Conservation (phyloP, 768 basidiomycete genomes). For the Daedaleopsis sinensis region DNA sequence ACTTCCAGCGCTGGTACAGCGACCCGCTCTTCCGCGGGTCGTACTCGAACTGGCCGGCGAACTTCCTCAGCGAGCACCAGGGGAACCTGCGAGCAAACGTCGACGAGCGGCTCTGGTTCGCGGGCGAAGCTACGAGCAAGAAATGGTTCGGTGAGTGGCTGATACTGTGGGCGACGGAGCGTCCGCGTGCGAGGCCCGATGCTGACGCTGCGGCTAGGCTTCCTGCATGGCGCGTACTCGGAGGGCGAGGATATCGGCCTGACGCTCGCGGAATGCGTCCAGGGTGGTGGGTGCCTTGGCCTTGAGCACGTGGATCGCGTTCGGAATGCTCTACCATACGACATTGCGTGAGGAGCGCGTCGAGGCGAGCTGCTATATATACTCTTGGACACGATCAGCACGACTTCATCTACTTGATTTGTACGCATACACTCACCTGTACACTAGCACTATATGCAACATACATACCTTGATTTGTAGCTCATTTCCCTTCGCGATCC, state of each 20-base stretch:
- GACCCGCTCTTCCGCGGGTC: slow-evolving; percentile 60
- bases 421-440: not conserved
- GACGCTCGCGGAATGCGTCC: slow-evolving; percentile 46
- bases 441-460: not conserved
- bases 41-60: slow-evolving; percentile 72
- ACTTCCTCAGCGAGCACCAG: slow-evolving; percentile 55
- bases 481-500: too few relatives aligned
- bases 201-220: slow-evolving; percentile 40
- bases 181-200: not conserved
- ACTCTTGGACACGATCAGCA: not conserved
- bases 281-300: slow-evolving; percentile 27
- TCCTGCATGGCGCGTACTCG: slow-evolving; percentile 60
- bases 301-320: slow-evolving; percentile 32
- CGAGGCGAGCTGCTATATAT: not conserved
- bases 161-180: not conserved
- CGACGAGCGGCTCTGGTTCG: slow-evolving; percentile 56
- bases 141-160: slow-evolving; percentile 55
- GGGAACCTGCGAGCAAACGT: slow-evolving; percentile 59
- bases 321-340: slow-evolving; percentile 39
- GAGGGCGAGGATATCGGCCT: slow-evolving; percentile 50
- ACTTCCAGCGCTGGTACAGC: slow-evolving; percentile 55
- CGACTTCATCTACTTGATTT: not conserved
- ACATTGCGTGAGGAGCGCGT: slow-evolving; percentile 8
- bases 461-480: too few relatives aligned
- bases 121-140: slow-evolving; percentile 63